Evolutionary conservation across 2,329 filamentous ascomycete genomes (phyloP).

Genomic region (Paecilomyces sp.): DNA sequence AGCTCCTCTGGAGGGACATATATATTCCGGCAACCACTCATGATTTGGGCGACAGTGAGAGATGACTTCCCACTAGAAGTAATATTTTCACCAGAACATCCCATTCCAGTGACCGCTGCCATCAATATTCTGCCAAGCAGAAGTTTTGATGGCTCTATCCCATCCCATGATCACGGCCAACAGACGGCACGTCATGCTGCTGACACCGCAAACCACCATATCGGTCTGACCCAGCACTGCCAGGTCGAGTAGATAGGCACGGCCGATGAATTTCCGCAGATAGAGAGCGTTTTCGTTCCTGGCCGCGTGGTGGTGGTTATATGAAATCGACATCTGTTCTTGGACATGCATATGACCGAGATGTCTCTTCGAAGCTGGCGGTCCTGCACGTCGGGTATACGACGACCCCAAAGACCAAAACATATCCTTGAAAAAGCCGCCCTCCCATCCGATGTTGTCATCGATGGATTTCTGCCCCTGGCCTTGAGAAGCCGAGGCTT

Average conservation of each 20-base stretch:
- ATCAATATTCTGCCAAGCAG: constrained; percentile 73
- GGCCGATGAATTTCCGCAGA: constrained; percentile 65
- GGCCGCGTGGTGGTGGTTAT: constrained; percentile 14
- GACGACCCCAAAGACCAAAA: constrained; percentile 69
- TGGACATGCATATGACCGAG: constrained; percentile 3
- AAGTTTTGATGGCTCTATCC: constrained; percentile 55
- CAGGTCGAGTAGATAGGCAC: constrained; percentile 77
- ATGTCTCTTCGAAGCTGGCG: constrained; percentile 12
- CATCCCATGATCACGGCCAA: constrained; percentile 83
- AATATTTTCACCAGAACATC: constrained; percentile 17
- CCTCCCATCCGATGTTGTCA: constrained; percentile 77
- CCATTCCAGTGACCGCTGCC: constrained; percentile 57
- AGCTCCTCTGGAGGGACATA: too few species aligned
- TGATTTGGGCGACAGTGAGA: not conserved
- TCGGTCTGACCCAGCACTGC: constrained; percentile 65
- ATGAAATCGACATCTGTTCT: not conserved
- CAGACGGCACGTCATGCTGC: constrained; percentile 56
- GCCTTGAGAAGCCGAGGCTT: constrained; percentile 4
- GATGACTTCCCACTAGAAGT: not conserved
- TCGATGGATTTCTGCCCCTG: constrained; percentile 42
- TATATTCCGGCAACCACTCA: not conserved
- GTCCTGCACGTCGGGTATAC: constrained; percentile 31
- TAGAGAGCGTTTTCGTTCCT: constrained; percentile 46
- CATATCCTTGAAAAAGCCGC: constrained; percentile 74
- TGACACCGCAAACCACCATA: constrained; percentile 68